phyloP scores from a whole-genome alignment of 2,329 filamentous ascomycete species.

The Curvularia eragrostidis region DNA sequence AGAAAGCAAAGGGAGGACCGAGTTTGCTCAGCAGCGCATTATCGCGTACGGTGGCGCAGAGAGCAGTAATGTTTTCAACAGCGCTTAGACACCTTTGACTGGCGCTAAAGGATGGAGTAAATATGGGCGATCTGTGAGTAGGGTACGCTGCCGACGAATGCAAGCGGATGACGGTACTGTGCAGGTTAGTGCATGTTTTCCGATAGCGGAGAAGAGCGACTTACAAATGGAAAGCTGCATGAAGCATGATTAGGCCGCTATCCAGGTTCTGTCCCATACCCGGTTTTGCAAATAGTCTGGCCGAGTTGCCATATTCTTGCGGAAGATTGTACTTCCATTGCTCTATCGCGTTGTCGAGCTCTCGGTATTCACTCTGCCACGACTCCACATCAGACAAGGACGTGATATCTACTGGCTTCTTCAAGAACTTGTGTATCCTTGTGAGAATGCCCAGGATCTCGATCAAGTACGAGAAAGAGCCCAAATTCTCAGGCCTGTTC shows the following conservation, averaged over 20 bases:
- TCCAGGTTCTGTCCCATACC: conserved; percentile 73
- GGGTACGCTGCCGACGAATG: conserved; percentile 94
- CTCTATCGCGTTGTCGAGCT: conserved; percentile 79
- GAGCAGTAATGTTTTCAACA: conserved; percentile 71
- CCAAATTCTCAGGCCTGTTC: conserved; percentile 79
- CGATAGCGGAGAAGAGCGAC: conserved; percentile 39
- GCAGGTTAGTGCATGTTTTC: conserved; percentile 31
- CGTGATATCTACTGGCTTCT: conserved; percentile 87
- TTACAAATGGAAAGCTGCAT: conserved; percentile 85
- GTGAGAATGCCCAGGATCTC: conserved; percentile 88
- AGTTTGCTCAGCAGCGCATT: conserved; percentile 79
- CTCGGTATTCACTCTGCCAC: conserved; percentile 87
- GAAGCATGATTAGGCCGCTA: conserved; percentile 88
- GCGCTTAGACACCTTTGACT: conserved; percentile 82
- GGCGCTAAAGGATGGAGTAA: conserved; percentile 86
- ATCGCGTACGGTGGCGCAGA: conserved; percentile 77
- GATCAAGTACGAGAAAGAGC: conserved; percentile 87
- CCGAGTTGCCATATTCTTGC: conserved; percentile 82
- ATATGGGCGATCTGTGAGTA: conserved; percentile 85
- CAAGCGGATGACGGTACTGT: conserved; percentile 78
- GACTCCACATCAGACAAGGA: conserved; percentile 83
- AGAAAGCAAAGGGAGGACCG: conserved; percentile 90
- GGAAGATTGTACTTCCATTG: conserved; percentile 86
- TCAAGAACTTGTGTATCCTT: conserved; percentile 86
- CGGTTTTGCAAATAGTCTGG: conserved; percentile 69